These are phyloP conservation scores for Citrus cavaleriei DNA, from an alignment of 345 rosid genomes.

Conservation along the genomic window DNA sequence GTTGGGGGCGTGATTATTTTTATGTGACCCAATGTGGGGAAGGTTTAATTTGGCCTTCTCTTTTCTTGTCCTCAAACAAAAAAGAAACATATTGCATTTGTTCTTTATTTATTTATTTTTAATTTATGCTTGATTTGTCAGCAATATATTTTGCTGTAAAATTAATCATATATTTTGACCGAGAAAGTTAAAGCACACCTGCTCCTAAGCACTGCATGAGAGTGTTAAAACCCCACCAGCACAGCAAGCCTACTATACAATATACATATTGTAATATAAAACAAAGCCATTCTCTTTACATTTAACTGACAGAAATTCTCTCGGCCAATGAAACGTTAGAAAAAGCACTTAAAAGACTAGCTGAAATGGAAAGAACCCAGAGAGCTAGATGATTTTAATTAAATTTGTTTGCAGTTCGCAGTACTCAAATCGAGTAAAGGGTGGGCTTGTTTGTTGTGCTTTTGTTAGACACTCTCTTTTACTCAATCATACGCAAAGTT, in stretches of 20 bases:
- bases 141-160: conserved; percentile 14
- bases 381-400: background rate
- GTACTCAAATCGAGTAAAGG: conserved; percentile 13
- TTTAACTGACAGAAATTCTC: background rate
- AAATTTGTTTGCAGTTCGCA: background rate
- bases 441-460: conserved; percentile 32
- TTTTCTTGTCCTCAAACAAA: background rate
- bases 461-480: conserved; percentile 33
- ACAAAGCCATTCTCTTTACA: background rate
- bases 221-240: conserved; percentile 13
- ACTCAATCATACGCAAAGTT: conserved; percentile 42
- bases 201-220: conserved; percentile 1
- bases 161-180: conserved; percentile 27
- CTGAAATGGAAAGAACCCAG: background rate
- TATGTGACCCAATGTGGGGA: conserved; percentile 47
- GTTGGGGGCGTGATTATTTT: conserved; percentile 55
- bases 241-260: background rate
- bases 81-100: background rate
- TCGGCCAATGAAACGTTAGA: background rate
- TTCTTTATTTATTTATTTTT: background rate
- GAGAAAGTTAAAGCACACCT: conserved; percentile 11
- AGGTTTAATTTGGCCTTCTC: conserved; percentile 24
- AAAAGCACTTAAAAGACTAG: background rate
- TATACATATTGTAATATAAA: too few relatives aligned
- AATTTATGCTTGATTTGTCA: conserved; percentile 14